These are phyloP conservation scores for Dichotomopilus funicola DNA, from an alignment of 2,329 filamentous ascomycete genomes.

Conservation along the genomic window DNA sequence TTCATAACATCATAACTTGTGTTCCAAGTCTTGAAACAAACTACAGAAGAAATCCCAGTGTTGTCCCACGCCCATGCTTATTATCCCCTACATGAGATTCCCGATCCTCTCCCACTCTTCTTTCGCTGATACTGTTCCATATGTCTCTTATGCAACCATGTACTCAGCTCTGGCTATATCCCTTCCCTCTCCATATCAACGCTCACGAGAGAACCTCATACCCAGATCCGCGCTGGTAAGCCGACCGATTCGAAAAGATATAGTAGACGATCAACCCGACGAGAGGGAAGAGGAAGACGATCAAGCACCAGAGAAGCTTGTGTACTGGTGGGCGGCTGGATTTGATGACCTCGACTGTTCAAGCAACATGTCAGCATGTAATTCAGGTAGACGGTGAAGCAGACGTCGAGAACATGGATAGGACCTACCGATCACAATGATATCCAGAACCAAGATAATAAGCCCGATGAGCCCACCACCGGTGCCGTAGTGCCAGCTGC, in stretches of 20 bases:
- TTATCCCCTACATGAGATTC: too few species aligned
- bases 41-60: too few species aligned
- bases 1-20: too few species aligned
- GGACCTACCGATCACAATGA: slow-evolving; percentile 55
- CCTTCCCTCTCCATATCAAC: neutral
- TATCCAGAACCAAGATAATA: slow-evolving; percentile 54
- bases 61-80: too few species aligned
- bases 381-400: neutral
- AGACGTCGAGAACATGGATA: neutral
- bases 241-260: slow-evolving; percentile 55
- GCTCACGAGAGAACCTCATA: slow-evolving; percentile 44
- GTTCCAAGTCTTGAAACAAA: too few species aligned
- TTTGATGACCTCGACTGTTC: slow-evolving; percentile 57
- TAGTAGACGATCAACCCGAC: slow-evolving; percentile 57
- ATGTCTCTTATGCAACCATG: neutral
- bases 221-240: slow-evolving; percentile 45
- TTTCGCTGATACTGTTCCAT: neutral
- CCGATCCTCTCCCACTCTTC: too few species aligned
- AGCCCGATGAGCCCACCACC: slow-evolving; percentile 57
- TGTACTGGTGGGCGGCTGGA: slow-evolving; percentile 51
- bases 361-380: slow-evolving; percentile 12
- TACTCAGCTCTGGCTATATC: neutral
- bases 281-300: slow-evolving; percentile 60
- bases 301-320: slow-evolving; percentile 57
- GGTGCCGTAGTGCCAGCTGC: slow-evolving; percentile 52